phyloP scores from a whole-genome alignment of 345 rosid species.

The Citrus australasica region DNA sequence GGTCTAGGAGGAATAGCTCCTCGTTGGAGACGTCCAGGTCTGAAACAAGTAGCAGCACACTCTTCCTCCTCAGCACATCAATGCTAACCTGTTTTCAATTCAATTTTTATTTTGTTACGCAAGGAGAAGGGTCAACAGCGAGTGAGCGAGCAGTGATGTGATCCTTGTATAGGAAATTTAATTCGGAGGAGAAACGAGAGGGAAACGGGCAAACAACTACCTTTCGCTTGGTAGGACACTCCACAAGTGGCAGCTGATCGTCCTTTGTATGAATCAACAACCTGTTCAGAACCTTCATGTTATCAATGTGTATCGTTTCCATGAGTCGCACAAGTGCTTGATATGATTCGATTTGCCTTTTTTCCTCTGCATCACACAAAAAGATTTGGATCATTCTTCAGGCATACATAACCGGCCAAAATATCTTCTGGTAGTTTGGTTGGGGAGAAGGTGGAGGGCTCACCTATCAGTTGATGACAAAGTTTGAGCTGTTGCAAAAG shows the following conservation, averaged over 20 bases:
- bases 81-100: constrained; percentile 36
- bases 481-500: constrained; percentile 29
- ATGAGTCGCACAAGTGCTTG: constrained; percentile 39
- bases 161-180: background rate
- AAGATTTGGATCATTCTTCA: background rate
- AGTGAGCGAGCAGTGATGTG: background rate
- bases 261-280: constrained; percentile 51
- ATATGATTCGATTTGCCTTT: constrained; percentile 41
- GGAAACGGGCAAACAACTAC: constrained; percentile 19
- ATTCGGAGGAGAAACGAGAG: background rate
- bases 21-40: constrained; percentile 40
- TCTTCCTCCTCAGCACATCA: constrained; percentile 44
- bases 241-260: constrained; percentile 48
- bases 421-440: background rate
- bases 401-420: background rate
- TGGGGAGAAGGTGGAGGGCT: background rate
- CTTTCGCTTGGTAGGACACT: constrained; percentile 48
- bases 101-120: background rate
- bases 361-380: constrained; percentile 41
- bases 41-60: constrained; percentile 52
- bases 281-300: constrained; percentile 52
- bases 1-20: constrained; percentile 37
- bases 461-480: constrained; percentile 46
- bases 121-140: background rate
- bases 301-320: constrained; percentile 52